A percentile compares a stretch with the other conserved stretches of the same genome.
phyloP scores from a whole-genome alignment of 768 basidiomycete species.

The Mycena chlorophos region DNA sequence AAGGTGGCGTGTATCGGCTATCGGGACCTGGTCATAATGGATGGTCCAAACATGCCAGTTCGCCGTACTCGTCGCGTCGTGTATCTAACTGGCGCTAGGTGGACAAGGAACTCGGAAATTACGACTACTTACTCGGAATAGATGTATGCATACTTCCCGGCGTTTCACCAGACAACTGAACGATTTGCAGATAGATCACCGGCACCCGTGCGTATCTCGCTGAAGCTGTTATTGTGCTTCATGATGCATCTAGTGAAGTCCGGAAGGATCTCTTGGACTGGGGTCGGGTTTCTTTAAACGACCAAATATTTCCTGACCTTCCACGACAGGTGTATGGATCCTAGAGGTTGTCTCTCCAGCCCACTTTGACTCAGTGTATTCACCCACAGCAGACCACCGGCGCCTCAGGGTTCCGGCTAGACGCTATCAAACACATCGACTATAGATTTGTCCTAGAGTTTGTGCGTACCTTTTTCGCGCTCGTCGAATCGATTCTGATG shows the following conservation, averaged over 20 bases:
- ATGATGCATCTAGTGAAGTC: slow-evolving; percentile 45
- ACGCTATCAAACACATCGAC: slow-evolving; percentile 91
- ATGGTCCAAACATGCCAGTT: slow-evolving; percentile 68
- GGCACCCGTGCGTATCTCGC: slow-evolving; percentile 51
- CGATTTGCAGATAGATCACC: slow-evolving; percentile 72
- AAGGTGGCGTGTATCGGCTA: slow-evolving; percentile 72
- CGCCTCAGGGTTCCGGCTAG: slow-evolving; percentile 77
- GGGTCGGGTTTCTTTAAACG: slow-evolving; percentile 55
- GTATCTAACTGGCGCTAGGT: slow-evolving; percentile 30
- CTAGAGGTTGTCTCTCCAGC: slow-evolving; percentile 9
- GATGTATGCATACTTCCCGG: slow-evolving; percentile 46
- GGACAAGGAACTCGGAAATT: slow-evolving; percentile 83
- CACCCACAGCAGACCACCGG: slow-evolving; percentile 57
- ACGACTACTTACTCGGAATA: slow-evolving; percentile 77
- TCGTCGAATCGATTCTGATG: slow-evolving; percentile 1
- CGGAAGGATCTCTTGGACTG: slow-evolving; percentile 71
- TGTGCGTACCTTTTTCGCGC: slow-evolving; percentile 41
- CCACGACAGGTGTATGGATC: slow-evolving; percentile 5
- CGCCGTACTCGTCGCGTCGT: too few species aligned
- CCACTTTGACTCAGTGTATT: not conserved
- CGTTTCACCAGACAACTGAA: not conserved
- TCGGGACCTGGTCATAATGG: slow-evolving; percentile 64
- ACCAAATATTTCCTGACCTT: not conserved
- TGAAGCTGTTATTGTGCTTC: not conserved
- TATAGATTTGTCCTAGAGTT: slow-evolving; percentile 65